Evolutionary conservation across 495 filamentous ascomycete species (phyloP).

Genomic region (Penicillium crystallinum): DNA sequence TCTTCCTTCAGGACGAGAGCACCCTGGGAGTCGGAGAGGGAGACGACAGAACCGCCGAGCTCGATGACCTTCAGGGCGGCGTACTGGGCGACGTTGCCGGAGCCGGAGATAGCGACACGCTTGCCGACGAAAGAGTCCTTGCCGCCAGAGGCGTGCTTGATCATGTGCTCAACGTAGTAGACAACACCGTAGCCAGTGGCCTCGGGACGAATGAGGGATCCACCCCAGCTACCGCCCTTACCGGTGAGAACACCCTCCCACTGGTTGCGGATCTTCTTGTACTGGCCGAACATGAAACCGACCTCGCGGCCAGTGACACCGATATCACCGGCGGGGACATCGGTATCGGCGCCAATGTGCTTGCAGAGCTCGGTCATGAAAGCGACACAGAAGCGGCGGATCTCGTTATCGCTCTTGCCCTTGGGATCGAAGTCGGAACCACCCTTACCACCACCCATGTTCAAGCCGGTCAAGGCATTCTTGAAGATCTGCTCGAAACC

Average conservation of each 20-base stretch:
- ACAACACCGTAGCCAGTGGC: conserved; percentile 96
- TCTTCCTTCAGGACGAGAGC: conserved; percentile 65
- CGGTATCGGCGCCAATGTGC: conserved; percentile 95
- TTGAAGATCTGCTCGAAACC: conserved; percentile 99
- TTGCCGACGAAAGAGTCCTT: conserved; percentile 86
- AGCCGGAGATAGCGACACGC: conserved; percentile 92
- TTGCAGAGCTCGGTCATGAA: conserved; percentile 95
- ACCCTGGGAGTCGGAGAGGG: conserved; percentile 91
- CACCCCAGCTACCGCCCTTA: conserved; percentile 91
- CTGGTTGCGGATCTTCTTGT: conserved; percentile 79
- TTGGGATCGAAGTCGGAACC: conserved; percentile 99
- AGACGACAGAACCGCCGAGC: conserved; percentile 87
- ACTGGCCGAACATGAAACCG: conserved; percentile 92
- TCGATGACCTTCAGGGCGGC: conserved; percentile 95
- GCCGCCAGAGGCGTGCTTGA: conserved; percentile 72
- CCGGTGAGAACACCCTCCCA: conserved; percentile 96
- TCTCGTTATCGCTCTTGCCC: conserved; percentile 95
- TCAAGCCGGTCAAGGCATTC: conserved; percentile 96
- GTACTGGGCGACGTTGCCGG: conserved; percentile 97
- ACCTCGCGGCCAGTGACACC: conserved; percentile 93
- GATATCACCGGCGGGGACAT: conserved; percentile 87
- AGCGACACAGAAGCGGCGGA: conserved; percentile 91
- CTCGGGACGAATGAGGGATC: conserved; percentile 91
- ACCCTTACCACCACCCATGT: conserved; percentile 98
- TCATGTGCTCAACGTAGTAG: conserved; percentile 98